These are phyloP conservation scores for Choiromyces venosus DNA, from an alignment of 495 filamentous ascomycete genomes.

Conservation along the genomic window DNA sequence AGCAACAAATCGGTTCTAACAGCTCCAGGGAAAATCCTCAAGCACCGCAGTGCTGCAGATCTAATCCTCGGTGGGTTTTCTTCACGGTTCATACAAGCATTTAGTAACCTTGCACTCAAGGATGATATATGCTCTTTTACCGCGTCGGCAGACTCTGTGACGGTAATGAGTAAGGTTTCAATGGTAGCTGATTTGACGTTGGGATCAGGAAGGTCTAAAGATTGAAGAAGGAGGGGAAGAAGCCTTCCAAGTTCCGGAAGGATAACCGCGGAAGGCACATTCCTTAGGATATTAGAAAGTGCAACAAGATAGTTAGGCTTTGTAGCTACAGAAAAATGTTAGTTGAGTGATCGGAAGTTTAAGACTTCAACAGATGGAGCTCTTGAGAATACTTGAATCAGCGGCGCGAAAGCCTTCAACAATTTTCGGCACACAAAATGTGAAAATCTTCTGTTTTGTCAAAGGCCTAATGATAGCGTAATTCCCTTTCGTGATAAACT, in stretches of 20 bases:
- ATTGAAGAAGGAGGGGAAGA: slow-evolving; percentile 64
- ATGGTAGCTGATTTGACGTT: slow-evolving; percentile 61
- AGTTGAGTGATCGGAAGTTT: neutral
- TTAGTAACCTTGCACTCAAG: slow-evolving; percentile 56
- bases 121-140: slow-evolving; percentile 58
- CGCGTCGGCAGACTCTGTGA: slow-evolving; percentile 53
- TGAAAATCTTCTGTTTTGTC: slow-evolving; percentile 61
- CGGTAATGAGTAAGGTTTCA: slow-evolving; percentile 55
- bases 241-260: slow-evolving; percentile 56
- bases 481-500: slow-evolving; percentile 60
- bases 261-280: slow-evolving; percentile 56
- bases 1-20: slow-evolving; percentile 51
- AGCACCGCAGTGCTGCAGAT: slow-evolving; percentile 52
- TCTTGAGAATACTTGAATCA: slow-evolving; percentile 37
- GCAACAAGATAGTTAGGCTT: slow-evolving; percentile 64
- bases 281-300: slow-evolving; percentile 59
- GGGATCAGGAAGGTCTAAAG: slow-evolving; percentile 56
- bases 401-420: slow-evolving; percentile 52
- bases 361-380: neutral
- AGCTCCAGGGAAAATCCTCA: slow-evolving; percentile 51
- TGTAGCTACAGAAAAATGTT: slow-evolving; percentile 32
- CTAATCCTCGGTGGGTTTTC: slow-evolving; percentile 48
- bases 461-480: slow-evolving; percentile 60
- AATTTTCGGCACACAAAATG: slow-evolving; percentile 56
- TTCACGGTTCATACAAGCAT: slow-evolving; percentile 39